Evolutionary conservation across 768 basidiomycete genomes (phyloP).

Genomic region (Agaricus sinodeliciosus): DNA sequence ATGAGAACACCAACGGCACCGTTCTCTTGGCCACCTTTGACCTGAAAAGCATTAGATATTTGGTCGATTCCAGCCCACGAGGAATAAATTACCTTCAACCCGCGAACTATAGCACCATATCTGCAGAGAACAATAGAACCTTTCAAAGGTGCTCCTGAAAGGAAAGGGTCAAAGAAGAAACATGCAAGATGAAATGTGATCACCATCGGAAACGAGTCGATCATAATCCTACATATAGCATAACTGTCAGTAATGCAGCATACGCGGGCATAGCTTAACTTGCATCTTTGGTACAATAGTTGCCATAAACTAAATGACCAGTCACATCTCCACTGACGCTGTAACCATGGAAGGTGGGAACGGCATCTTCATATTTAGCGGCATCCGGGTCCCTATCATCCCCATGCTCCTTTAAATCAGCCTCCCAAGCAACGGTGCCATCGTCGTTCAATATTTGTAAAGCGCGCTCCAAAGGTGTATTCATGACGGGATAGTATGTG

Average conservation of each 20-base stretch:
- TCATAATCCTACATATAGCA: slow-evolving; percentile 33
- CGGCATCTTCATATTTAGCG: slow-evolving; percentile 51
- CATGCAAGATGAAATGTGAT: background rate
- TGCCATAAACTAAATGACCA: slow-evolving; percentile 68
- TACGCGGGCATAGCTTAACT: slow-evolving; percentile 1
- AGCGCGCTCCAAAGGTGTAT: slow-evolving; percentile 64
- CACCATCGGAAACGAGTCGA: slow-evolving; percentile 39
- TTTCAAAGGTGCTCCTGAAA: slow-evolving; percentile 57
- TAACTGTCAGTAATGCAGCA: background rate
- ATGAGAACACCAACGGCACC: slow-evolving; percentile 74
- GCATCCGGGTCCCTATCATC: slow-evolving; percentile 71
- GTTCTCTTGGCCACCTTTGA: slow-evolving; percentile 74
- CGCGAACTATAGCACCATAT: slow-evolving; percentile 75
- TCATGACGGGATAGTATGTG: slow-evolving; percentile 83
- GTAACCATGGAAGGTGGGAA: slow-evolving; percentile 82
- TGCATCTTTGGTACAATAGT: slow-evolving; percentile 68
- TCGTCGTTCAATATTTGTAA: slow-evolving; percentile 23
- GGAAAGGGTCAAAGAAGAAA: background rate
- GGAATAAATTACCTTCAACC: slow-evolving; percentile 57
- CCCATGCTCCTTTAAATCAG: slow-evolving; percentile 61
- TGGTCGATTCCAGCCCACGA: too few relatives aligned
- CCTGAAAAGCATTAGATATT: slow-evolving; percentile 28
- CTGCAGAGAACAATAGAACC: slow-evolving; percentile 74
- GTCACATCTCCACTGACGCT: slow-evolving; percentile 70
- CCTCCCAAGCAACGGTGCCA: slow-evolving; percentile 20